These are phyloP conservation scores for Cymbopogon flexuosus DNA, from an alignment of 202 grass and related monocot genomes.

Conservation along the genomic window DNA sequence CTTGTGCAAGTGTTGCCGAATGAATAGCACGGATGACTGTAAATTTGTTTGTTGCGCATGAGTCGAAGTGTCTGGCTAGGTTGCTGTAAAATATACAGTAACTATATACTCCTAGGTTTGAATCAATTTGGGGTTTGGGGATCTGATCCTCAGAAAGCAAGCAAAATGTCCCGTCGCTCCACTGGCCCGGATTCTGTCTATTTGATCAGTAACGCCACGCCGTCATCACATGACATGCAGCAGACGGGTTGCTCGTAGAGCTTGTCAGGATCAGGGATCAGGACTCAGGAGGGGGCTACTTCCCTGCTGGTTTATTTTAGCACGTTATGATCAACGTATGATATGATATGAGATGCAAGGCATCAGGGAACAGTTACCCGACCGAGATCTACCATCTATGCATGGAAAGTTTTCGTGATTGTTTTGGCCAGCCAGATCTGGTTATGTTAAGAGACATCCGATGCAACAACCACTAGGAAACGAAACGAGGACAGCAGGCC, in stretches of 20 bases:
- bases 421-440: neutral
- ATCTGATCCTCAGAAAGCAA: neutral
- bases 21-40: neutral
- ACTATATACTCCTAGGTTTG: neutral
- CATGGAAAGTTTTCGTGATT: neutral
- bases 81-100: neutral
- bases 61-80: neutral
- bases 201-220: neutral
- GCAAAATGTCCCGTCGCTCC: neutral
- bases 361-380: neutral
- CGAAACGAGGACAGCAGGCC: neutral
- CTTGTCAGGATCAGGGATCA: neutral
- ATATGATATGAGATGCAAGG: neutral
- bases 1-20: neutral
- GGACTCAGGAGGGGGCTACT: neutral
- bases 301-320: neutral
- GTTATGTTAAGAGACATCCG: neutral
- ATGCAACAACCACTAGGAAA: neutral
- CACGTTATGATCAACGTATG: conserved; percentile 12
- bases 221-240: neutral
- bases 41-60: neutral
- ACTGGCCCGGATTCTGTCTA: neutral
- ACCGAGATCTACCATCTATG: conserved; percentile 10
- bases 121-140: neutral
- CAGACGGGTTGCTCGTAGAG: neutral